Evolutionary conservation across 371 early-diverging fungal genomes (phyloP).

Genomic region (Nematocida ironsii): DNA sequence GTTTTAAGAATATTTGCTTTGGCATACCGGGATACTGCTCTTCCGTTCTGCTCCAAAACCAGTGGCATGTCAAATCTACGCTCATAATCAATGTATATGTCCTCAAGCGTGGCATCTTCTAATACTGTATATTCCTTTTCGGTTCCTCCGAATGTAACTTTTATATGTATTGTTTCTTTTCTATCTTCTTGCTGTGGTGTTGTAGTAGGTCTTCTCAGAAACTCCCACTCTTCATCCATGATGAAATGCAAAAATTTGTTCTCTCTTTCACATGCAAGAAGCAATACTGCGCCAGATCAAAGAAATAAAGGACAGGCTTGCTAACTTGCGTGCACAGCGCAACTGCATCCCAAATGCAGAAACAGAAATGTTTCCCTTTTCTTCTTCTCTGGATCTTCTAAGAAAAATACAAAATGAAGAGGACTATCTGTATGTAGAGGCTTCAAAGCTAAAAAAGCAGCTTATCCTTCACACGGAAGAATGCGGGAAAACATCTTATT

Average conservation of each 20-base stretch:
- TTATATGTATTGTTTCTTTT: background rate
- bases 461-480: background rate
- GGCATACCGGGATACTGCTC: slow-evolving; percentile 25
- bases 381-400: slow-evolving; percentile 16
- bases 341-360: background rate
- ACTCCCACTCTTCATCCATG: slow-evolving; percentile 41
- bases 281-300: background rate
- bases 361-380: slow-evolving; percentile 19
- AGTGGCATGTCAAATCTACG: slow-evolving; percentile 13
- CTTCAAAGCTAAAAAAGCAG: slow-evolving; percentile 18
- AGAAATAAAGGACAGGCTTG: slow-evolving; percentile 32
- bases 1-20: background rate
- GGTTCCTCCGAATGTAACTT: slow-evolving; percentile 32
- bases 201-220: slow-evolving; percentile 21
- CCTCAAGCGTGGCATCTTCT: slow-evolving; percentile 13
- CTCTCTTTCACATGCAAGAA: slow-evolving; percentile 1
- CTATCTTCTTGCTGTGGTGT: background rate
- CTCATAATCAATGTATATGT: slow-evolving; percentile 33
- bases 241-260: slow-evolving; percentile 17
- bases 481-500: background rate
- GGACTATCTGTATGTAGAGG: slow-evolving; percentile 23
- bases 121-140: slow-evolving; percentile 10
- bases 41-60: slow-evolving; percentile 17
- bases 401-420: slow-evolving; percentile 36
- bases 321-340: slow-evolving; percentile 15